Evolutionary conservation across 768 basidiomycete genomes (phyloP).

Genomic region (Lactarius hengduanensis): DNA sequence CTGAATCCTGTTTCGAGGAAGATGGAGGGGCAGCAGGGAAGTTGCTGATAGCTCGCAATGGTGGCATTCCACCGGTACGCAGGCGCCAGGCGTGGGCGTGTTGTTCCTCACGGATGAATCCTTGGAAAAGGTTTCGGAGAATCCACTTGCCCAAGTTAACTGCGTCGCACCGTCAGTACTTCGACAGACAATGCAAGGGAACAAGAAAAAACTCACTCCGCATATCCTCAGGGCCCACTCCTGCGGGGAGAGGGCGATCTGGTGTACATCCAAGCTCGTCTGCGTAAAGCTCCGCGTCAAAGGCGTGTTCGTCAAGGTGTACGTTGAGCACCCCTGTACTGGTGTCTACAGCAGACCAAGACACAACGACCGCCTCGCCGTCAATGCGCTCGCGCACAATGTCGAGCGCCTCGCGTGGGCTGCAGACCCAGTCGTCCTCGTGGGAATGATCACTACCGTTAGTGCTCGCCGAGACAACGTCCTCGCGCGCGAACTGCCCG

Average conservation of each 20-base stretch:
- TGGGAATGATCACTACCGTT: slow-evolving; percentile 24
- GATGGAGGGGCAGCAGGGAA: slow-evolving; percentile 12
- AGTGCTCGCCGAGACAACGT: slow-evolving; percentile 51
- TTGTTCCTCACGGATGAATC: slow-evolving; percentile 72
- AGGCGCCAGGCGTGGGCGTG: slow-evolving; percentile 35
- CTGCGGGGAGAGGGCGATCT: slow-evolving; percentile 39
- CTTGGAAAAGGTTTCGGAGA: slow-evolving; percentile 77
- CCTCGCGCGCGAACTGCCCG: slow-evolving; percentile 65
- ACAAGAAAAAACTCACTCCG: slow-evolving; percentile 55
- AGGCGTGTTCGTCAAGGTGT: slow-evolving; percentile 83
- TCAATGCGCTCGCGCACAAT: slow-evolving; percentile 89
- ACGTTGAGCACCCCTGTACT: slow-evolving; percentile 86
- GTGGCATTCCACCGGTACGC: not conserved
- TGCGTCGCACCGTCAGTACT: slow-evolving; percentile 33
- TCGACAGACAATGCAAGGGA: slow-evolving; percentile 7
- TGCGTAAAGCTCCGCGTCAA: slow-evolving; percentile 93
- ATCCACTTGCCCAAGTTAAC: slow-evolving; percentile 95
- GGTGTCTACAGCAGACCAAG: slow-evolving; percentile 90
- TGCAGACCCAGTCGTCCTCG: slow-evolving; percentile 48
- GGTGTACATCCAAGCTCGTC: slow-evolving; percentile 79
- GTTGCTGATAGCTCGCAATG: not conserved
- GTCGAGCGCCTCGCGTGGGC: slow-evolving; percentile 83
- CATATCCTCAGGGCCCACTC: slow-evolving; percentile 70
- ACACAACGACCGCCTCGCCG: slow-evolving; percentile 81
- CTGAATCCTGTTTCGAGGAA: not conserved